A percentile compares a stretch with the other conserved stretches of the same genome.
phyloP scores from a whole-genome alignment of 345 rosid genomes.

The Populus tremula region DNA sequence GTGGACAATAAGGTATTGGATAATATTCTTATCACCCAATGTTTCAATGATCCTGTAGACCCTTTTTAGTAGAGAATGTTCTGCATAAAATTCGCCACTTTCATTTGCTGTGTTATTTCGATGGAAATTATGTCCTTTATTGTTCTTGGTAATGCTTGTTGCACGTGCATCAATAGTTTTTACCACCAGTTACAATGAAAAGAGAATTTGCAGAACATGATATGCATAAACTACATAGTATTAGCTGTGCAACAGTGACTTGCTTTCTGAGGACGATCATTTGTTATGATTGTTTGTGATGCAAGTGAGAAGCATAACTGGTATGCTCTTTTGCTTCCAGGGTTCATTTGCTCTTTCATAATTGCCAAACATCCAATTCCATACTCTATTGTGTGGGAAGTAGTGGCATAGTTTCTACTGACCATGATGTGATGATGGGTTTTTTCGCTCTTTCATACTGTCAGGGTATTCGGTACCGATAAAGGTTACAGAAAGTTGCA shows the following conservation, averaged over 20 bases:
- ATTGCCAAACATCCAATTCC: background rate
- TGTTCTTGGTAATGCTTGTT: background rate
- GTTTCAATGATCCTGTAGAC: background rate
- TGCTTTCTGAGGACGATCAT: slow-evolving; percentile 1
- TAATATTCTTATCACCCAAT: background rate
- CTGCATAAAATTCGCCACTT: background rate
- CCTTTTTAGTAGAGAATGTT: background rate
- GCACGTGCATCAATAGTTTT: background rate
- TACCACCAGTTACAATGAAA: background rate
- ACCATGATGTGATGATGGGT: background rate
- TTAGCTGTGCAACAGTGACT: background rate
- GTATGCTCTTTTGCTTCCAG: background rate
- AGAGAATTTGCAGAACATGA: background rate
- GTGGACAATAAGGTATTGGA: background rate
- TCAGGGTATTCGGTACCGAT: slow-evolving; percentile 94
- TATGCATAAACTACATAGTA: background rate
- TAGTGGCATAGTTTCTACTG: background rate
- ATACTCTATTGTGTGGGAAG: background rate
- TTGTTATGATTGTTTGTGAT: background rate
- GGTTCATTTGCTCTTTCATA: background rate
- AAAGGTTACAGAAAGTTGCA: slow-evolving; percentile 87
- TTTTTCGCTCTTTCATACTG: slow-evolving; percentile 4
- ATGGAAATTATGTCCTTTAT: background rate
- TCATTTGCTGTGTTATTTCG: background rate
- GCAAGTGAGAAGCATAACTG: background rate